Evolutionary conservation across 257 asterid genomes (phyloP), one percentile per base, ranked within the genome.

Genomic region (Solanum paucissectum): DNA sequence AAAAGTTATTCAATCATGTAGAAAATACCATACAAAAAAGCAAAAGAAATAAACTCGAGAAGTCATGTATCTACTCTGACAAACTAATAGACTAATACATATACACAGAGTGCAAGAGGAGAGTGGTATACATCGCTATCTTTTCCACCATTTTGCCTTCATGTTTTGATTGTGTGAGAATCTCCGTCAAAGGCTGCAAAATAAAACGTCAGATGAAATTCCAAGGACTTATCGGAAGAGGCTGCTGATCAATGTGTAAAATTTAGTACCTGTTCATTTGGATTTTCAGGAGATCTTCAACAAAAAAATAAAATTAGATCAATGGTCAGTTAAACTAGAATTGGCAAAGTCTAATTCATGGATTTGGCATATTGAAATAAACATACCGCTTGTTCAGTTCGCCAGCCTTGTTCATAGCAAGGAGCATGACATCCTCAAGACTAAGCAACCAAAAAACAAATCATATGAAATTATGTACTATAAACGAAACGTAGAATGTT

Each of bases 371-470:
- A 62, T 27, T 7, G 14, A 23, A 46, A 11, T 38, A 27, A 40
- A 83, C 91, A 42, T 89, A 94, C 98, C 94, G 94, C 86, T 93
- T 93, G 89, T 93, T 89, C 74, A 91, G 87, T 79, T 93, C 98
- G 75, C 92, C 93, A 12, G 95, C 94, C 71, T 92, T 88, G 62
- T 93, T 91, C 71, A 95, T 90, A 84, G 93, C 91, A 10, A 93
- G 92, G 40, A 94, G 95, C 83, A 94, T 89, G 37, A 92, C 89
- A 88, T 95, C 95, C 88, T 95, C 98, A 89, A 93, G 91, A 90
- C 95, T 95, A 64, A 25, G 55, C 49, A 87, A 52, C 84, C 76
- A n/a, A 71, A 40, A 72, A 8, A 14, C 3, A 33, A 11, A 21
- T 49, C 38, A 2, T 38, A 29, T 89, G 8, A 49, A 16, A 49